Evolutionary conservation across 2,329 filamentous ascomycete genomes (phyloP), one percentile per base, ranked within the genome.

Genomic region (Colletotrichum echinochloae): DNA sequence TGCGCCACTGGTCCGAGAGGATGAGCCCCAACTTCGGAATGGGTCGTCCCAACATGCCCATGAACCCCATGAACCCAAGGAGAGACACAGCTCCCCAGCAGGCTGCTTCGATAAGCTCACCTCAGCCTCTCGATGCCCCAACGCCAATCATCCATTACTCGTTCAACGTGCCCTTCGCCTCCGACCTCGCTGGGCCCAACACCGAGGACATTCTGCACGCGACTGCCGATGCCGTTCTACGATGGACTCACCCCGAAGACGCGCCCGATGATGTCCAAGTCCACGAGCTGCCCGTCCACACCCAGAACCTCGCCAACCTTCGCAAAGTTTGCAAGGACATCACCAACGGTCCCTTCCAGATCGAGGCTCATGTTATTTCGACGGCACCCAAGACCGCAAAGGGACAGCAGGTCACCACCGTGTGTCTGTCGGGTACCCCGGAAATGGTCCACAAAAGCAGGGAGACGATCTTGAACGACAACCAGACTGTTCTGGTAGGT

Each of bases 111-210:
- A 84, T 90, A 78, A 86, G 90, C 76, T 90, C 92, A 74, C 89
- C 92, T 69, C 90, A 92, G 74, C 86, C 91, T 73, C 88, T 91
- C 78, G 92, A 95, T 79, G 87, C 91, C 62, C 72, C 72, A 28
- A 71, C 63, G 48, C 63, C 72, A 39, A 90, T 90, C 74, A 93
- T 98, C 81, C 94, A 97, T 82, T 92, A 97, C 80, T 95, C 94
- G 74, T 98, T 99, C 90, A 98, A 98, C 80, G 92, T 99, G 59
- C 96, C 96, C 72, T 98, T 98, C 83, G 91, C 94, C 75, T 97
- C 94, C 74, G 95, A 95, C 77, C 90, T 99, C 72, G 89, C 93
- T 73, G 96, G 96, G 41, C 96, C 96, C 73, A 94, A 98, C 78
- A 92, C 92, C 75, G 94, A 98, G 81, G 95, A 98, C 81, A 94